phyloP scores from a whole-genome alignment of 768 basidiomycete species.

The Terana coerulea region DNA sequence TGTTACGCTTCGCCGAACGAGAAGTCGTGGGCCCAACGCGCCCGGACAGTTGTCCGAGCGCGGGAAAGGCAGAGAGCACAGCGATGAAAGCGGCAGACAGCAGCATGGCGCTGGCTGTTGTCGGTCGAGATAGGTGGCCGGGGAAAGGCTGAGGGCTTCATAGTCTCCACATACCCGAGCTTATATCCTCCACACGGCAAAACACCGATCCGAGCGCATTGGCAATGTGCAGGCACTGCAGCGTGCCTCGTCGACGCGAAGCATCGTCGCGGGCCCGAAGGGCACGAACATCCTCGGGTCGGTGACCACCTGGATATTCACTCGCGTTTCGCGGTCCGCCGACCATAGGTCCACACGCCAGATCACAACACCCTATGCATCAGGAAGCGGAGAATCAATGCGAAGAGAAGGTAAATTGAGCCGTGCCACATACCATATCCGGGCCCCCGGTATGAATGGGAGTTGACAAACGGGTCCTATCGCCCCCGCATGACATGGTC shows the following conservation, averaged over 20 bases:
- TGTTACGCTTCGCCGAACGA: slow-evolving; percentile 18
- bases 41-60: slow-evolving; percentile 21
- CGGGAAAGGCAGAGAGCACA: not conserved
- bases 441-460: too few species aligned
- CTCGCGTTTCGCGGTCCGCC: too few species aligned
- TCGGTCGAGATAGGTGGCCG: too few species aligned
- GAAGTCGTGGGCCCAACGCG: slow-evolving; percentile 23
- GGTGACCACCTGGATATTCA: too few species aligned
- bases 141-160: not conserved
- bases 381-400: too few species aligned
- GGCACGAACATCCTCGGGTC: not conserved
- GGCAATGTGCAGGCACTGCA: not conserved
- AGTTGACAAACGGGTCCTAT: too few species aligned
- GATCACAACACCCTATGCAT: too few species aligned
- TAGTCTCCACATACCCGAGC: not conserved
- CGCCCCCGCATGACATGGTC: too few species aligned
- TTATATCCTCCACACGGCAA: not conserved
- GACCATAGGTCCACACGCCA: too few species aligned
- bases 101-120: not conserved
- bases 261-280: not conserved
- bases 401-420: too few species aligned
- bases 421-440: too few species aligned
- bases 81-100: not conserved
- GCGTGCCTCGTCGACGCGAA: not conserved
- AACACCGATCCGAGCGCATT: not conserved